Conservation (phyloP, 176 grass and related monocot species). For the Oryza glumipatula region DNA sequence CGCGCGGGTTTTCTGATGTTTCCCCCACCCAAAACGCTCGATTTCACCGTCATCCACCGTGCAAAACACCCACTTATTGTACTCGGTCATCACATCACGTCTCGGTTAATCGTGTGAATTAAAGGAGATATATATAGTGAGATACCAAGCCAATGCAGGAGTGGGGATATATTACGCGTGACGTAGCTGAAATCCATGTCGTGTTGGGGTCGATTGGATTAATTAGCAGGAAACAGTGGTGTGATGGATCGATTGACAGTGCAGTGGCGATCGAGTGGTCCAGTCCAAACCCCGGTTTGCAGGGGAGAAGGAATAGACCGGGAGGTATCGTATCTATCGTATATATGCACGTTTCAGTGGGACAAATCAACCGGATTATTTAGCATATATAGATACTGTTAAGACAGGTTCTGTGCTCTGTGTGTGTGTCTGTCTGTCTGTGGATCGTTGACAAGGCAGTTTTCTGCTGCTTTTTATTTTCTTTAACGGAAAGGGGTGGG, state of each 20-base stretch:
- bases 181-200: conserved; percentile 40
- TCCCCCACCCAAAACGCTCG: neutral
- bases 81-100: neutral
- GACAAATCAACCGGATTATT: neutral
- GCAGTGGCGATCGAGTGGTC: neutral
- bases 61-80: no score
- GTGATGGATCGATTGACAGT: neutral
- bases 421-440: neutral
- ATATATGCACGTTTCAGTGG: neutral
- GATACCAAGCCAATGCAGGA: no score
- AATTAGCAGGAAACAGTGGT: neutral
- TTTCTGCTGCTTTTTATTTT: neutral
- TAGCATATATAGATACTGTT: neutral
- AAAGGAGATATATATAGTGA: neutral
- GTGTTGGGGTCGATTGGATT: neutral
- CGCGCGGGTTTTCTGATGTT: neutral
- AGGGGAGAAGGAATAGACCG: neutral
- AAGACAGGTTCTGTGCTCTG: neutral
- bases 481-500: neutral
- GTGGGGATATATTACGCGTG: conserved; percentile 30
- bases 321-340: neutral
- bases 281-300: neutral
- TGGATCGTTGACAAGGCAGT: neutral
- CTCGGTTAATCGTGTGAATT: neutral
- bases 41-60: neutral